Base-by-base conservation (phyloP, 2,329 filamentous ascomycete genomes). In the Scedosporium dehoogii region DNA sequence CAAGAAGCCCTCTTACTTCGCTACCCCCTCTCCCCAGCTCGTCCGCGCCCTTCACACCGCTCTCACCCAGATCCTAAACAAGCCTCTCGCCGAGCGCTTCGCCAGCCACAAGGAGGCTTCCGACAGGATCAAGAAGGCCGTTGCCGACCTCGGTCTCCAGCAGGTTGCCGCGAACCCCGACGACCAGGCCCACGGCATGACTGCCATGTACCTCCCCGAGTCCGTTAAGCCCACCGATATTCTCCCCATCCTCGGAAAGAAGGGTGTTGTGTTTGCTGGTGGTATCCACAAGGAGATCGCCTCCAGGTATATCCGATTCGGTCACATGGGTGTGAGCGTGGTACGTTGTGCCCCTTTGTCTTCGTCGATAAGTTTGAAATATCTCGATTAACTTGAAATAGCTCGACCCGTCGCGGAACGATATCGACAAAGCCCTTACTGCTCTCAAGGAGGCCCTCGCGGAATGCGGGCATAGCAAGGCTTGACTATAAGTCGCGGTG, bases 161-260 rank as follows among this genome's bases (percentile, higher is more conserved):
- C 90, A 97, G 73, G 82, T 99, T 44, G 92, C 94, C 23, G 76
- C 84, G 42, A 90, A 93, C 74, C 88, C 90, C 0, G 91, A 93
- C 70, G 89, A 96, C 75, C 93, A 97, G 78, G 92, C 94, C 51
- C 93, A 96, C 74, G 92, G 90, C 70, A 99, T 99, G 94, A 99
- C 94, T 3, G 93, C 94, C 63, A 94, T 99, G 68, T 97, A 94
- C 76, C 83, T 99, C 62, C 94, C 94, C 1, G 91, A 97, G 65
- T 87, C 83, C 48, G 78, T 97, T 61, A 86, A 88, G 68, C 87
- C 89, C 33, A 83, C 92, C 2, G 90, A 96, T 67, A 80, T 99
- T 41, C 81, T 99, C 61, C 92, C 94, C 12, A 92, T 86, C 72
- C 79, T 99, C 66, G 76, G 91, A 65, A 90, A 90, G 78, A 92